Base-by-base conservation (phyloP, 495 filamentous ascomycete genomes). In the Hypomontagnella submonticulosa region DNA sequence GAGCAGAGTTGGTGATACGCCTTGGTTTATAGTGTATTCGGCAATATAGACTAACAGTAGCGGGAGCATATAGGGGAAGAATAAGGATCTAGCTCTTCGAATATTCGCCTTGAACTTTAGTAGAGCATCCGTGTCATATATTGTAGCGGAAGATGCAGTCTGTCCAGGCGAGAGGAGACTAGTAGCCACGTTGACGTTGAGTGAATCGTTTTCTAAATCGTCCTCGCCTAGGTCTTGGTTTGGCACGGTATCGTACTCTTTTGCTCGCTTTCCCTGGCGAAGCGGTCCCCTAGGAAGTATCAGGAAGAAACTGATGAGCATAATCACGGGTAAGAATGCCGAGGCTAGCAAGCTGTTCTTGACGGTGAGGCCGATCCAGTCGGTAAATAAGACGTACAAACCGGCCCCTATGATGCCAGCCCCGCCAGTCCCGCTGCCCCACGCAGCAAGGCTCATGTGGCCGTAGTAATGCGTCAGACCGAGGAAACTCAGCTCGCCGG, bases 1-100 rank as follows among this genome's bases (percentile, higher is more conserved):
- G 33, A 99, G 86, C 9, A 97, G 82, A 0, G 91, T 97, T 0
- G 94, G 95, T 0, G 90, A 82, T 36, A 99, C 90, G 37, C 92
- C 92, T 77, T 95, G 92, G 77, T 97, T 97, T 76, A 97, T 96
- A 60, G 91, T 93, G 73, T 97, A 98, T 80, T 99, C 95, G 51
- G 92, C 91, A 37, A 97, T 84, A 72, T 97, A 99, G 54, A 99
- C 95, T 19, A 99, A 78, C 38, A 97, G 79, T 8, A 99, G 82
- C 0, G 95, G 95, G 2, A 97, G 79, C 92, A 98, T 97, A 72
- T 85, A 86, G 0, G 84, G 84, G 41, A 83, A 66, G 55, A 86
- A 80, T 0, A 86, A 67, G 0, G 73, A 63, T 38, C 67, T 76
- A 0, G 81, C 76, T 1, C 81, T 77, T 30, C 72, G 67, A 5